Evolutionary conservation across 805 yeast genomes (phyloP).

Genomic region (Candida rishiriensis): DNA sequence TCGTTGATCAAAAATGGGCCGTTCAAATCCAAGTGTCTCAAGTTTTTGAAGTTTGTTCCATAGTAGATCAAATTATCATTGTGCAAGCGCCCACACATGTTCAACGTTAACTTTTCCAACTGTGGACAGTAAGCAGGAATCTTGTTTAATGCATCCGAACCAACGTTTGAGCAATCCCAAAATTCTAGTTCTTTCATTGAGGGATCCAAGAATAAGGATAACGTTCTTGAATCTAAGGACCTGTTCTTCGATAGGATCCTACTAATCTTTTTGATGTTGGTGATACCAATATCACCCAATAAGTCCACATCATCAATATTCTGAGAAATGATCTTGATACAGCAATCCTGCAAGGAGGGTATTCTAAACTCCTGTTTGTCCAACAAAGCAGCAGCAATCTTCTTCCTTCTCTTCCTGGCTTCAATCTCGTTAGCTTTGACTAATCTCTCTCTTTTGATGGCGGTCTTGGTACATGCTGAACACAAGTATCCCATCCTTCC

Average conservation of each 20-base stretch:
- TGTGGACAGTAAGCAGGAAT: slow-evolving; percentile 80
- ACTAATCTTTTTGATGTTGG: slow-evolving; percentile 66
- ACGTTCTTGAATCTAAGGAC: slow-evolving; percentile 66
- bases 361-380: slow-evolving; percentile 61
- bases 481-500: slow-evolving; percentile 63
- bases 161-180: slow-evolving; percentile 89
- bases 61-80: slow-evolving; percentile 68
- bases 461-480: slow-evolving; percentile 49
- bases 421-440: slow-evolving; percentile 50
- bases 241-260: slow-evolving; percentile 79
- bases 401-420: slow-evolving; percentile 71
- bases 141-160: slow-evolving; percentile 56
- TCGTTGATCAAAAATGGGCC: slow-evolving; percentile 88
- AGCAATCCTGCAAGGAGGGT: slow-evolving; percentile 76
- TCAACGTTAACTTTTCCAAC: slow-evolving; percentile 57
- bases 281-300: slow-evolving; percentile 80
- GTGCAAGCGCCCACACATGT: slow-evolving; percentile 92
- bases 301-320: slow-evolving; percentile 73
- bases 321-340: slow-evolving; percentile 62
- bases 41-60: slow-evolving; percentile 49
- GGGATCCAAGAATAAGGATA: slow-evolving; percentile 68
- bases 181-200: slow-evolving; percentile 56
- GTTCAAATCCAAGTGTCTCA: slow-evolving; percentile 61
- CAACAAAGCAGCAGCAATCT: slow-evolving; percentile 77
- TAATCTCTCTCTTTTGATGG: slow-evolving; percentile 38